phyloP scores from a whole-genome alignment of 805 yeast species.

The Sugiyamaella smithiae region DNA sequence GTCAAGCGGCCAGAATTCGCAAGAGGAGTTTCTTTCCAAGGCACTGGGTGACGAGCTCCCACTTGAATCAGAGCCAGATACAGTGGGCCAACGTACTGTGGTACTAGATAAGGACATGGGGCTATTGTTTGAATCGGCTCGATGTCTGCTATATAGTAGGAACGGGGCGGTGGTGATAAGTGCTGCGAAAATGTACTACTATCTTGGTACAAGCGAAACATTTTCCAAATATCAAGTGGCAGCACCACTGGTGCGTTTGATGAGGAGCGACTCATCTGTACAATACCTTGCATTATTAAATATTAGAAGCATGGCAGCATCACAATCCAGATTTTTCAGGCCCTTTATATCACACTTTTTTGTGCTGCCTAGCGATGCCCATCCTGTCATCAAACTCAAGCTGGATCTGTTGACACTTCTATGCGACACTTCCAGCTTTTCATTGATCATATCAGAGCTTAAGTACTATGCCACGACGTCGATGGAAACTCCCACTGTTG shows the following conservation, averaged over 20 bases:
- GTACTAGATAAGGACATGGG: conserved; percentile 54
- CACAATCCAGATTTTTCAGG: conserved; percentile 34
- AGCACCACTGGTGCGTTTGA: conserved; percentile 46
- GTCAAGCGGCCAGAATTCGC: conserved; percentile 18
- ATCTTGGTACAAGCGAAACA: conserved; percentile 55
- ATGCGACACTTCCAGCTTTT: conserved; percentile 52
- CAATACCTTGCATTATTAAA: conserved; percentile 46
- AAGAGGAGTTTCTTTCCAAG: conserved; percentile 2
- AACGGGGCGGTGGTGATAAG: conserved; percentile 63
- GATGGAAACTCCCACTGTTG: conserved; percentile 30
- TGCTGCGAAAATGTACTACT: conserved; percentile 52
- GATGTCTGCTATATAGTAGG: conserved; percentile 46
- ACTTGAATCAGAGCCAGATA: conserved; percentile 28
- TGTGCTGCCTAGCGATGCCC: conserved; percentile 53
- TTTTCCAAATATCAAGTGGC: conserved; percentile 51
- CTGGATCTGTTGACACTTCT: conserved; percentile 58
- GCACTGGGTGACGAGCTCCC: conserved; percentile 3
- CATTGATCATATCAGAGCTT: conserved; percentile 55
- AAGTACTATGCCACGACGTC: conserved; percentile 49
- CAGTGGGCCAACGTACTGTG: conserved; percentile 1
- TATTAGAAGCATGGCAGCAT: conserved; percentile 41
- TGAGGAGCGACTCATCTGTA: conserved; percentile 36
- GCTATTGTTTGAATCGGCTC: conserved; percentile 49
- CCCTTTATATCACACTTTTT: conserved; percentile 41
- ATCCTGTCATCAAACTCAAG: conserved; percentile 49